These are phyloP conservation scores for Curvularia lunata DNA, from an alignment of 2,329 filamentous ascomycete species.

Conservation along the genomic window DNA sequence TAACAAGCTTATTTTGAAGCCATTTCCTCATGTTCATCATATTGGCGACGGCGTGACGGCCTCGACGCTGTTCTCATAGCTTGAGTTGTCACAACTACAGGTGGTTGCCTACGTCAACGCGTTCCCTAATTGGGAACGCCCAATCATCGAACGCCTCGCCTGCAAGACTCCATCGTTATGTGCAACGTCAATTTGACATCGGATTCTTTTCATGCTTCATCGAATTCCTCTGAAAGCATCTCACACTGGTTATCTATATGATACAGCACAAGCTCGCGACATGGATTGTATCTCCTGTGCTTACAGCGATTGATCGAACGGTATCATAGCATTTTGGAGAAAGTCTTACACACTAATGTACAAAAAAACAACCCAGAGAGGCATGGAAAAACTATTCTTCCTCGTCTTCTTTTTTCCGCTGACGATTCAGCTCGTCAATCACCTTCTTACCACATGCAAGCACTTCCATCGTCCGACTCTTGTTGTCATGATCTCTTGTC, in stretches of 20 bases:
- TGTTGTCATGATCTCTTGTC: constrained; percentile 42
- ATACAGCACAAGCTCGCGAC: neutral
- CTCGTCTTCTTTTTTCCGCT: constrained; percentile 33
- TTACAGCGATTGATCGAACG: neutral
- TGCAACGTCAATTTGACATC: too few relatives aligned
- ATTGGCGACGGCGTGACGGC: neutral
- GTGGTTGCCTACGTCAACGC: neutral
- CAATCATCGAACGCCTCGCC: neutral
- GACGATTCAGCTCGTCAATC: constrained; percentile 39
- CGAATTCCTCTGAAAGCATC: neutral
- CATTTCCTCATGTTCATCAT: neutral
- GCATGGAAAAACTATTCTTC: constrained; percentile 15
- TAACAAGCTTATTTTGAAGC: neutral
- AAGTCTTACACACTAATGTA: neutral
- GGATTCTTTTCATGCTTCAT: neutral
- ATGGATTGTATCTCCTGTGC: neutral
- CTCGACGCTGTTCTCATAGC: neutral
- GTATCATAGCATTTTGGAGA: neutral
- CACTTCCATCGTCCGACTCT: constrained; percentile 42
- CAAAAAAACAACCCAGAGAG: neutral
- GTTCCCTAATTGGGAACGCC: constrained; percentile 6
- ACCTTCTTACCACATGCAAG: constrained; percentile 41
- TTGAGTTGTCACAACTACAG: neutral
- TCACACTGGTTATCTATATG: neutral
- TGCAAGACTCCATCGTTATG: neutral